Conservation (phyloP, 257 asterid genomes). For the Nicotiana knightiana region DNA sequence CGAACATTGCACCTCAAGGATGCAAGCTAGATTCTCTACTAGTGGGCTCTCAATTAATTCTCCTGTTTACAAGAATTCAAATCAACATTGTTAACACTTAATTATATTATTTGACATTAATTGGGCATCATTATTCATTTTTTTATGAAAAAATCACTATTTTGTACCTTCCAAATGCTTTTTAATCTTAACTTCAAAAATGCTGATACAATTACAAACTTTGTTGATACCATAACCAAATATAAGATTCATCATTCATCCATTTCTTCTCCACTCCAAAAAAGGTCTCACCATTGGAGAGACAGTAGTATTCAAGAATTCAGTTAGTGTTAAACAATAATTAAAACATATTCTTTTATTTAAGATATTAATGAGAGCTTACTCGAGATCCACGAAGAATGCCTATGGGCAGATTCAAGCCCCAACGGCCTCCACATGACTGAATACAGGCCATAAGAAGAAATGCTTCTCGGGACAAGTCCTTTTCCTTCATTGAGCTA, state of each 20-base stretch:
- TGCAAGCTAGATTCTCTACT: background rate
- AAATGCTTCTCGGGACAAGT: conserved; percentile 88
- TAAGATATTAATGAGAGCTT: conserved; percentile 28
- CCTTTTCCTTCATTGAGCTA: conserved; percentile 53
- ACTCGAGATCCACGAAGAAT: conserved; percentile 97
- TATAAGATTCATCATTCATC: background rate
- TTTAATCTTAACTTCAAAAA: background rate
- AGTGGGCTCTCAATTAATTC: background rate
- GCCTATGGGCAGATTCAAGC: conserved; percentile 84
- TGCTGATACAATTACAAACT: background rate
- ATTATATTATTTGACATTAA: background rate
- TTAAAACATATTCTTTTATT: conserved; percentile 3
- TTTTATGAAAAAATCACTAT: background rate
- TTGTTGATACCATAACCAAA: background rate
- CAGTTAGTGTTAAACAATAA: conserved; percentile 6
- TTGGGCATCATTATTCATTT: background rate
- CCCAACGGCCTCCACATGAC: conserved; percentile 80
- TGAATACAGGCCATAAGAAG: conserved; percentile 83
- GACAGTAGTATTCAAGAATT: background rate
- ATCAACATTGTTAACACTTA: background rate
- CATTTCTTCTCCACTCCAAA: conserved; percentile 2
- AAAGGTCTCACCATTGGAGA: background rate
- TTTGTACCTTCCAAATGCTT: background rate
- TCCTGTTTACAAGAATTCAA: background rate
- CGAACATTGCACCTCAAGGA: background rate